Conservation (phyloP, 768 basidiomycete genomes). For the Tylopilus cervinicoccineus region DNA sequence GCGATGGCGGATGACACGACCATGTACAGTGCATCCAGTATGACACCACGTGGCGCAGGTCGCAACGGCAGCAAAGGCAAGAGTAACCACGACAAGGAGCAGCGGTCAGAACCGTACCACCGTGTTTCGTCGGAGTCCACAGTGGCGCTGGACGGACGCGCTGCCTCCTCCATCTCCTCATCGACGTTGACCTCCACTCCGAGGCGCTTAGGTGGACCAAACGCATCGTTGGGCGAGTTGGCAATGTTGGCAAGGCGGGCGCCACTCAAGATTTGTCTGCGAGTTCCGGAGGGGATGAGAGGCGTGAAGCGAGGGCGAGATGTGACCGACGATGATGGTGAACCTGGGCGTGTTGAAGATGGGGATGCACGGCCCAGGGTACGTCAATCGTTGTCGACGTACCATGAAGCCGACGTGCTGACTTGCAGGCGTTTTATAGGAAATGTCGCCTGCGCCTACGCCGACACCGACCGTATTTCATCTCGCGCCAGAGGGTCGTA, state of each 20-base stretch:
- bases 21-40: too few relatives aligned
- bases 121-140: too few relatives aligned
- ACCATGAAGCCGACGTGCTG: background rate
- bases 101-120: background rate
- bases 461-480: background rate
- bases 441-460: background rate
- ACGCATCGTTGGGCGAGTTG: conserved; percentile 18
- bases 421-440: background rate
- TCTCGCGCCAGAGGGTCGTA: background rate
- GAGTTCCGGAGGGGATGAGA: conserved; percentile 4
- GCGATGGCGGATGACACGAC: too few relatives aligned
- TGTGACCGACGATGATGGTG: background rate
- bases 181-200: too few relatives aligned
- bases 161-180: too few relatives aligned
- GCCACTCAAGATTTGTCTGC: conserved; percentile 9
- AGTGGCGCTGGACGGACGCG: background rate
- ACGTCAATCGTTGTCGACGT: background rate
- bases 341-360: background rate
- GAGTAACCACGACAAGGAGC: too few relatives aligned
- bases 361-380: background rate
- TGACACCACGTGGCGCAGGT: too few relatives aligned
- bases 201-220: conserved; percentile 16
- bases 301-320: conserved; percentile 16
- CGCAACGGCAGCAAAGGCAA: too few relatives aligned
- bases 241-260: conserved; percentile 12